Base-by-base conservation (phyloP, 257 asterid genomes). In the Przewalskia tangutica region DNA sequence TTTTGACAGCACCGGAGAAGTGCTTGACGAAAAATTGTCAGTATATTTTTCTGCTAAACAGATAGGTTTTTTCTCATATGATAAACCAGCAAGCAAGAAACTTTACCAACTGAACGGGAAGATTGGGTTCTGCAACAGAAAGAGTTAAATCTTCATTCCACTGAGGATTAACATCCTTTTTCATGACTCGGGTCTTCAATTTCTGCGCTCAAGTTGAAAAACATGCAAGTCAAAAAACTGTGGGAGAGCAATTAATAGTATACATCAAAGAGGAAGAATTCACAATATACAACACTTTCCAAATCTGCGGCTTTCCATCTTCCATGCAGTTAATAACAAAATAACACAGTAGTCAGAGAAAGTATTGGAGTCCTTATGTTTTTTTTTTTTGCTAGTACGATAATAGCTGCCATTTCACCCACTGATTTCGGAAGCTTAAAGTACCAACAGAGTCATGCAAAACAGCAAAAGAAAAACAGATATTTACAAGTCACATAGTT, bases 111-210 rank as follows among this genome's bases (percentile, higher is more conserved):
- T 82, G 82, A 80, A 93, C 80, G 6, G 90, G 88, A 50, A 75
- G 63, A 27, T 80, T 82, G 58, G 91, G 87, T 87, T 92, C 95
- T 32, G 90, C 76, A 54, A 92, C 84, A 0, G 97, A 86, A 53
- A 94, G 97, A 10, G 97, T 94, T 83, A 94, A 88, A 86, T 94
- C 98, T 85, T 94, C 98, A 50, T 94, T 88, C 98, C 98, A 94
- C 86, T 89, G 94, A 7, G 98, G 98, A 89, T 94, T 94, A 40
- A 91, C 85, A 83, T 91, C 93, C 89, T 92, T 94, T 80, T 88
- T 88, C 13, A 92, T 88, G 20, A 94, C 93, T 27, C 98, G 97
- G 27, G 97, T 94, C 90, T 92, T 94, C 90, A 94, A 77, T 88
- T 81, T 91, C 98, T 94, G 95, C 89, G 86, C 54, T 18, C 62